Conservation (phyloP, 2,329 filamentous ascomycete species). For the Alternaria sp. region DNA sequence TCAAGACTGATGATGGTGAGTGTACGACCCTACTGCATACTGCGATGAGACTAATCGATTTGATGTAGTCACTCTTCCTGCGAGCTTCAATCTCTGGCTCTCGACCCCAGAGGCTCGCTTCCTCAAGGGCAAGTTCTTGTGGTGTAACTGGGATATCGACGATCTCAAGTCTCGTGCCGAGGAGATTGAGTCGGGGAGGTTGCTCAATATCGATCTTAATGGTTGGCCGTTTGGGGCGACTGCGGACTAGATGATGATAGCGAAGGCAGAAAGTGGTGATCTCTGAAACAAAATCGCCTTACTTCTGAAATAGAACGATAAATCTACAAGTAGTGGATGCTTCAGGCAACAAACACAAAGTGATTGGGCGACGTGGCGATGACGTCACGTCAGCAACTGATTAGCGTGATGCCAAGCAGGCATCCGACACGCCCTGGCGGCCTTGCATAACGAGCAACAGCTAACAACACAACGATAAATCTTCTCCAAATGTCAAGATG, state of each 20-base stretch:
- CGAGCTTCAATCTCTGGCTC: constrained; percentile 37
- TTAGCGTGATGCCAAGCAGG: neutral
- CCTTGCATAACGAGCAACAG: neutral
- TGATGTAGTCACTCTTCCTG: constrained; percentile 16
- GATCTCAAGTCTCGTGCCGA: constrained; percentile 33
- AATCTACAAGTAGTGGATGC: neutral
- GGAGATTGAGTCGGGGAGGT: constrained; percentile 31
- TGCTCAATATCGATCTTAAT: constrained; percentile 31
- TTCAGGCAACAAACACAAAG: neutral
- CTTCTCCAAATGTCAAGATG: neutral
- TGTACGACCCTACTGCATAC: neutral
- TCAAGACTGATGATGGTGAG: constrained; percentile 6
- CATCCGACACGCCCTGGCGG: neutral
- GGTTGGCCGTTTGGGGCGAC: constrained; percentile 20
- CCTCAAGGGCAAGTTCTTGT: constrained; percentile 28
- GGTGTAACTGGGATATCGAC: constrained; percentile 43
- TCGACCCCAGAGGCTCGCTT: constrained; percentile 29
- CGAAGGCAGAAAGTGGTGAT: neutral
- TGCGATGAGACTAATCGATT: neutral
- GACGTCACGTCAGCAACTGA: neutral
- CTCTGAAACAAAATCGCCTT: too few relatives aligned
- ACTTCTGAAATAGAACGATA: too few relatives aligned
- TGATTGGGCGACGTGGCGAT: neutral
- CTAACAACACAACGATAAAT: neutral
- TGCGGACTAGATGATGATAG: neutral